Evolutionary conservation across 2,329 filamentous ascomycete species (phyloP), one percentile per base, ranked within the genome.

Genomic region (Paraconiothyrium brasiliense): DNA sequence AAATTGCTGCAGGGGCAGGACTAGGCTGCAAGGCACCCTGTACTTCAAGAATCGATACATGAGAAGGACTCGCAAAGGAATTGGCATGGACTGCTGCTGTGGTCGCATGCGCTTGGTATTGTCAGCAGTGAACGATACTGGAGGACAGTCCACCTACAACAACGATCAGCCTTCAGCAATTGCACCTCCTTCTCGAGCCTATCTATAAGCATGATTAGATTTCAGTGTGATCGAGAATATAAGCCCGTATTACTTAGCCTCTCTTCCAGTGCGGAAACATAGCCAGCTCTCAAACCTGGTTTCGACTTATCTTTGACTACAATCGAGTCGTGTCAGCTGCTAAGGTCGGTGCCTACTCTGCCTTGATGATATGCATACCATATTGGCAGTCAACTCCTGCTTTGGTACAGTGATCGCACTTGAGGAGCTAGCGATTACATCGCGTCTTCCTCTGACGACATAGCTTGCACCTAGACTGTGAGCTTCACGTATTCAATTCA

Each of bases 281-380:
- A 80, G n/a, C 78, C 78, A 24, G 78, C 85, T 34, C 86, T 81
- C 41, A 86, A 41, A 10, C 71, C 71, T 5, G 71, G 71, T 37
- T 66, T 64, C 27, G 68, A 61, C 44, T 63, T 67, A 9, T 66
- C 60, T 16, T 46, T 54, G 22, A 56, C 39, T 27, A 61, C 62
- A 63, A 16, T 7, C 51, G 1, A 8, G 27, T 16, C 4, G 22
- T 22, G 39, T 63, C 34, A 65, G 44, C 37, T 44, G 59, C 48
- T 60, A 27, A 46, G 14, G 6, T 22, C 1, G 11, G 27, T 14
- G 16, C 5, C 27, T 34, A 24, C n/a, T 10, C 20, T 30, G 11
- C 24, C 14, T 11, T n/a, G 30, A 37, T 3, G 14, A 4, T 14
- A 16, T 50, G 52, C 62, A 39, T 54, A 63, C 64, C 61, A 51